These are phyloP conservation scores for Sporothrix curviconia DNA, from an alignment of 2,329 filamentous ascomycete genomes.

Conservation along the genomic window DNA sequence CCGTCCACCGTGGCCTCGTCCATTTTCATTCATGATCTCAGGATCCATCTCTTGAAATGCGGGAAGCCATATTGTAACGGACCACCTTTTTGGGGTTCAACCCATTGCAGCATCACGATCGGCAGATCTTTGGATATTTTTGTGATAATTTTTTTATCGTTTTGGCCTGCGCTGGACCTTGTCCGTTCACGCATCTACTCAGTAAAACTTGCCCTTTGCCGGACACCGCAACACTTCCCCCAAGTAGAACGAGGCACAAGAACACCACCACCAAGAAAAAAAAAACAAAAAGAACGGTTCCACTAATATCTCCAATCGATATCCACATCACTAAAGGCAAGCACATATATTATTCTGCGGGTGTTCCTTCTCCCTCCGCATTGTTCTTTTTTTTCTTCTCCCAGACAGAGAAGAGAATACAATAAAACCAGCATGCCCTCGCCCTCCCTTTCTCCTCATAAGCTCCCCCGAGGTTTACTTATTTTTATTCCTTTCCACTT, in stretches of 20 bases:
- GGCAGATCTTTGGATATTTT: neutral
- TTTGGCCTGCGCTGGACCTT: neutral
- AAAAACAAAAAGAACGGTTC: neutral
- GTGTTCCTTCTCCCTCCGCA: neutral
- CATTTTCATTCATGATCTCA: constrained; percentile 5
- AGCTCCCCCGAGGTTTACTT: neutral
- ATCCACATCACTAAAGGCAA: constrained; percentile 4
- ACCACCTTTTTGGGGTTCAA: neutral
- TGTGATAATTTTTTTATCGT: neutral
- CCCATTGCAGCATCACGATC: too few species aligned
- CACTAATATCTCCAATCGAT: constrained; percentile 7
- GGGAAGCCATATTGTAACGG: neutral
- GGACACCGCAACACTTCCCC: neutral
- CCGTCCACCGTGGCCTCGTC: neutral
- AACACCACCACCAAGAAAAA: neutral
- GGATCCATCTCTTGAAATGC: neutral
- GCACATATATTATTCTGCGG: neutral
- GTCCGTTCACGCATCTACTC: too few species aligned
- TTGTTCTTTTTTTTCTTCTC: constrained; percentile 2
- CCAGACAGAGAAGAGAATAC: neutral
- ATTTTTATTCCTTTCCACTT: neutral
- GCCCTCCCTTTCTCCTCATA: neutral
- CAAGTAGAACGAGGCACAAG: neutral
- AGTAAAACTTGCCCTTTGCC: neutral
- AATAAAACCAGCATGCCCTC: neutral